phyloP scores from a whole-genome alignment of 768 basidiomycete genomes.

The Tremella yokohamensis region DNA sequence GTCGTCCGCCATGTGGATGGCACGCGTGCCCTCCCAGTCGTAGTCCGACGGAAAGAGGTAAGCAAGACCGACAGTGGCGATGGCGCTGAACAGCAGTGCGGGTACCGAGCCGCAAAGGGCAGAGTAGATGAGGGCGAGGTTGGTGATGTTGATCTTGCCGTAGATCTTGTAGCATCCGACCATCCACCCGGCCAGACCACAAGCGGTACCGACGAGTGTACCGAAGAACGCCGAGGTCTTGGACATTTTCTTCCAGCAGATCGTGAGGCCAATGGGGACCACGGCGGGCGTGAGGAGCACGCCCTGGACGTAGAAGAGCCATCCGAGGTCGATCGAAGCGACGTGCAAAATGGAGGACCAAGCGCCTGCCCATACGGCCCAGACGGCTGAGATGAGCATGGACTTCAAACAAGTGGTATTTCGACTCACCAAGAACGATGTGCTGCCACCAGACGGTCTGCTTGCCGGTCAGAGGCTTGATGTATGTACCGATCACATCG shows the following conservation, averaged over 20 bases:
- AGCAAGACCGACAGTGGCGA: conserved; percentile 19
- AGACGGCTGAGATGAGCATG: conserved; percentile 11
- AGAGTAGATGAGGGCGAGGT: conserved; percentile 25
- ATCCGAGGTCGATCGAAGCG: conserved; percentile 47
- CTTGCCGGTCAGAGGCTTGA: conserved; percentile 19
- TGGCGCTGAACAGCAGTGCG: conserved; percentile 20
- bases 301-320: conserved; percentile 33
- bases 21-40: conserved; percentile 28
- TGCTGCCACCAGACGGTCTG: conserved; percentile 31
- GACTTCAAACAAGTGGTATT: too few relatives aligned
- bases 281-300: conserved; percentile 29
- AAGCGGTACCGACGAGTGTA: conserved; percentile 23
- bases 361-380: conserved; percentile 44
- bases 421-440: conserved; percentile 19
- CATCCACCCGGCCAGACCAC: conserved; percentile 24
- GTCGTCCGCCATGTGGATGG: conserved; percentile 24
- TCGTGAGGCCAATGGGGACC: conserved; percentile 24
- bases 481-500: conserved; percentile 51
- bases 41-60: conserved; percentile 20
- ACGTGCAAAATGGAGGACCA: conserved; percentile 42
- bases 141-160: conserved; percentile 25
- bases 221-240: conserved; percentile 21
- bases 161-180: conserved; percentile 26
- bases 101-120: conserved; percentile 27
- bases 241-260: conserved; percentile 20